Base-by-base conservation (phyloP, 2,329 filamentous ascomycete species). In the Ascochyta clinopodiicola region DNA sequence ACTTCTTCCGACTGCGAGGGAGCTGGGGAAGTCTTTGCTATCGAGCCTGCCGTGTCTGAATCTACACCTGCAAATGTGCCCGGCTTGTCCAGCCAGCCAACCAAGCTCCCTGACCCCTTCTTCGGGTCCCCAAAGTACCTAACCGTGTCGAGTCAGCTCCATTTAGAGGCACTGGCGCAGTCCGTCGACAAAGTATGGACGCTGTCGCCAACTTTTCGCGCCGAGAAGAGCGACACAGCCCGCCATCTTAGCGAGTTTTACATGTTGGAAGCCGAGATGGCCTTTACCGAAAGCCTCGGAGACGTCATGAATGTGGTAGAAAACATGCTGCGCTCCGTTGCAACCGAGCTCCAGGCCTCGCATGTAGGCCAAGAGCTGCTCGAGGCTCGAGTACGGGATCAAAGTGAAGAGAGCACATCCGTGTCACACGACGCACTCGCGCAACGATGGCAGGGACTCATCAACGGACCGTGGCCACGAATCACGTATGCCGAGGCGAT, bases 1-100 rank as follows among this genome's bases (percentile, higher is more conserved):
- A 98, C 95, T 1, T 97, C 94, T 0, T 96, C 94, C 0, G 95
- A 99, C 69, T 99, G 95, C 70, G 95, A 99, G 79, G 95, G 95
- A 4, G 95, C 93, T 2, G 95, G 95, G 0, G 93, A 98, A 73
- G 94, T 96, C 17, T 99, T 99, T 69, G 86, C 86, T 9, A 80
- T 98, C 34, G 61, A 69, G 29, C 66, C 72, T 32, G 66, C 54
- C 66, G 25, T 37, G 27, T 51, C 52, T 42, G 46, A 46, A 8
- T 27, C 46, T 22, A 29, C 46, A 13, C 25, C 42, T 7, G 37
- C 31, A 32, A 32, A 31, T 22, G 49, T 60, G n/a, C 42, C 63
- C 7, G 63, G 74, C 6, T 58, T 68, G 31, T 19, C 45, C 1
- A 70, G 66, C 31, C 74, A 78, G 38, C 31, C 50, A 15, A 60